Percentiles rank a stretch among this genome's conserved stretches.
phyloP scores from a whole-genome alignment of 108 stramenopile genomes.

The Heterococcus sp. region DNA sequence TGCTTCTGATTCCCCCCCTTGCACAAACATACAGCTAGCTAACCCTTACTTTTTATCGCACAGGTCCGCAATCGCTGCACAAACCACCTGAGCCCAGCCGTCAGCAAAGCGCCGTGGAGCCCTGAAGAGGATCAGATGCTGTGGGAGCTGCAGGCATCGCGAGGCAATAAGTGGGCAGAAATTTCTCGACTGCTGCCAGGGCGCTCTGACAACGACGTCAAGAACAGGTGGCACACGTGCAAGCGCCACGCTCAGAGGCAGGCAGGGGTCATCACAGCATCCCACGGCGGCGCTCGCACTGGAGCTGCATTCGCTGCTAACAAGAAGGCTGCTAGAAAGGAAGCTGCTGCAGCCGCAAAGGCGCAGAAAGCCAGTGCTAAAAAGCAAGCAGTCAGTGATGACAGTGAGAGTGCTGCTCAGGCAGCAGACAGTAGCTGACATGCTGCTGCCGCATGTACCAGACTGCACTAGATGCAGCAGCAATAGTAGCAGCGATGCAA shows the following conservation, averaged over 20 bases:
- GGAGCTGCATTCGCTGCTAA: no score
- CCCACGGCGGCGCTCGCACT: not conserved
- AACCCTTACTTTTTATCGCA: not conserved
- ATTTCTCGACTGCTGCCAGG: not conserved
- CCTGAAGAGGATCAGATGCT: slow-evolving; percentile 23
- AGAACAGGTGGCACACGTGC: not conserved
- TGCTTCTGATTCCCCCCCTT: not conserved
- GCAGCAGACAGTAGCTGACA: no score
- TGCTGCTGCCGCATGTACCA: no score
- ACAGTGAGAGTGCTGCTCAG: no score
- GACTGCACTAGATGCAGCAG: no score
- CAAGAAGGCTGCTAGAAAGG: no score
- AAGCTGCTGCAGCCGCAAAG: no score
- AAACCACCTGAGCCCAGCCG: slow-evolving; percentile 23
- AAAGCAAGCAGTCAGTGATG: no score
- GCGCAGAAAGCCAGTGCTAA: no score
- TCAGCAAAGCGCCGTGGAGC: slow-evolving; percentile 27
- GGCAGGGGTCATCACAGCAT: not conserved
- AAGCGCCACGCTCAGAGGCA: not conserved
- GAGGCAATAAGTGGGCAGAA: not conserved
- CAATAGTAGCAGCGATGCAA: no score
- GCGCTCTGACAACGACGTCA: not conserved
- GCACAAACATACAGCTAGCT: not conserved
- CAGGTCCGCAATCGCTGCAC: slow-evolving; percentile 17
- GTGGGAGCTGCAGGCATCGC: not conserved